Conservation (phyloP, 192 early-diverging fungal species). For the Coemansia reversa region DNA sequence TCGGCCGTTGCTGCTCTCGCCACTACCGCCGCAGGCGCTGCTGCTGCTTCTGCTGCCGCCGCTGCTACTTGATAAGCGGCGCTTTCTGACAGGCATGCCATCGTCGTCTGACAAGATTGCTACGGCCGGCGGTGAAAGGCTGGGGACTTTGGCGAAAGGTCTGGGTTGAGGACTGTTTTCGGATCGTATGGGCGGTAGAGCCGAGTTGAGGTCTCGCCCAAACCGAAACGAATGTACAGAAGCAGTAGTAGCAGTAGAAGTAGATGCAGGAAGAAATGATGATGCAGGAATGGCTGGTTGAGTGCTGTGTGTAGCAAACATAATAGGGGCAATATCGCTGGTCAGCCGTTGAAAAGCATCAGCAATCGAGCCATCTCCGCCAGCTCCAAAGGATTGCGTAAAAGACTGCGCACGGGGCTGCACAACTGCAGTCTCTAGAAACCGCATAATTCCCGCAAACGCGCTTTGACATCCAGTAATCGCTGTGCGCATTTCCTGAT, state of each 20-base stretch:
- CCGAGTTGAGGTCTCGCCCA: neutral
- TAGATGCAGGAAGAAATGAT: neutral
- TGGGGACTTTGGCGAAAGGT: slow-evolving; percentile 20
- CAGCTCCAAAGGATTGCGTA: neutral
- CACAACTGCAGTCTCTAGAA: slow-evolving; percentile 42
- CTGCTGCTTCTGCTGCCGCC: slow-evolving; percentile 8
- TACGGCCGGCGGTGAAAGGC: slow-evolving; percentile 37
- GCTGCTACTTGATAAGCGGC: slow-evolving; percentile 22
- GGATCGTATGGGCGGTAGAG: slow-evolving; percentile 44
- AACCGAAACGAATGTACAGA: slow-evolving; percentile 16
- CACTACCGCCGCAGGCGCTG: slow-evolving; percentile 20
- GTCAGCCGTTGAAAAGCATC: slow-evolving; percentile 37
- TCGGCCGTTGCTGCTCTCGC: slow-evolving; percentile 7
- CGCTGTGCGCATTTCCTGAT: slow-evolving; percentile 41
- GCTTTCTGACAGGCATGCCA: slow-evolving; percentile 8
- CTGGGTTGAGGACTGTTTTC: slow-evolving; percentile 30
- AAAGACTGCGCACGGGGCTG: slow-evolving; percentile 12
- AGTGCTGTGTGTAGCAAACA: slow-evolving; percentile 5
- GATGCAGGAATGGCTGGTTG: neutral
- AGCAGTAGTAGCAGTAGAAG: neutral
- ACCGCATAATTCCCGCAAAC: slow-evolving; percentile 43
- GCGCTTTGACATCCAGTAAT: slow-evolving; percentile 27
- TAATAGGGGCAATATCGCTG: slow-evolving; percentile 25
- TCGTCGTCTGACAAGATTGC: neutral
- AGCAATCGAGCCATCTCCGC: slow-evolving; percentile 5